These are phyloP conservation scores for Lecanicillium sp. DNA, from an alignment of 2,329 filamentous ascomycete genomes.

Conservation along the genomic window DNA sequence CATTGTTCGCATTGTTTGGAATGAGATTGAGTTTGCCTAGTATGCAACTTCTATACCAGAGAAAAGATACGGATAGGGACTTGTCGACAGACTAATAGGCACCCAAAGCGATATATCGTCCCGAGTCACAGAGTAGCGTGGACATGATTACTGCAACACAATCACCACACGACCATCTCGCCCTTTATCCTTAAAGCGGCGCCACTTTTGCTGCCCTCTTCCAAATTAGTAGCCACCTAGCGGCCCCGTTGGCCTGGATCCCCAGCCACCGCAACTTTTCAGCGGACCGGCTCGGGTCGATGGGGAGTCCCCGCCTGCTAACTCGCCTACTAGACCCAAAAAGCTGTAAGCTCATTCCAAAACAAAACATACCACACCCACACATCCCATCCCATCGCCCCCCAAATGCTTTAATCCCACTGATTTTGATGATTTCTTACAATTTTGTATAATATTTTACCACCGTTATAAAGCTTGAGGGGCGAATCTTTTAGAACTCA, in stretches of 20 bases:
- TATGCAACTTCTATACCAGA: too few species aligned
- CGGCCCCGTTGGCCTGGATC: constrained; percentile 2
- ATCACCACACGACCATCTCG: not conserved
- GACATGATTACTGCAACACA: not conserved
- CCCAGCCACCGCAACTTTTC: constrained; percentile 10
- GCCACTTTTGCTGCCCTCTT: not conserved
- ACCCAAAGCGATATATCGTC: too few species aligned
- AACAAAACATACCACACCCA: not conserved
- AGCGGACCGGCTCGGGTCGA: constrained; percentile 10
- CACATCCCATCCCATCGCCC: not conserved
- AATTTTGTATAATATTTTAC: too few species aligned
- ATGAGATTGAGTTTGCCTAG: not conserved
- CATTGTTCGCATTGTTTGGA: constrained; percentile 7
- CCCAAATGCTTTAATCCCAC: too few species aligned
- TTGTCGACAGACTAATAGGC: too few species aligned
- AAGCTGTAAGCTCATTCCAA: not conserved
- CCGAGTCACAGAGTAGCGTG: too few species aligned
- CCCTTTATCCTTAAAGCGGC: constrained; percentile 3
- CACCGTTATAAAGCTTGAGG: not conserved
- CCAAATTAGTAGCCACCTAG: constrained; percentile 6
- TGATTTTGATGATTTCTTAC: too few species aligned
- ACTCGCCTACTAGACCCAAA: not conserved
- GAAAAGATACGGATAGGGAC: too few species aligned
- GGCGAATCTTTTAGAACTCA: not conserved
- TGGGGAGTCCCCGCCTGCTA: constrained; percentile 3